Base-by-base conservation (phyloP, 2,329 filamentous ascomycete species). In the Ophiostoma sp. region DNA sequence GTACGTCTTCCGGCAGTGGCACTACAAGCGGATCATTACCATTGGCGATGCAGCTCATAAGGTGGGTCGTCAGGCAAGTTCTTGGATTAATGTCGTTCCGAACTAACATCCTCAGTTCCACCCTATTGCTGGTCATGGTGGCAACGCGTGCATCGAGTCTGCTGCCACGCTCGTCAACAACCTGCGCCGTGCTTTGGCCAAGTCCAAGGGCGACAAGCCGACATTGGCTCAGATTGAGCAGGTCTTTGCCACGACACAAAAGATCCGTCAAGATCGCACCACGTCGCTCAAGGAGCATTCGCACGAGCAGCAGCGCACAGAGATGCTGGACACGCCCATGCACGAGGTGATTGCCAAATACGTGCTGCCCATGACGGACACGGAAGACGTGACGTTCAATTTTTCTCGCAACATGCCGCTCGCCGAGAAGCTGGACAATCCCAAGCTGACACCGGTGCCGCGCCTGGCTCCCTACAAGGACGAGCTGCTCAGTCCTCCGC, bases 11-110 rank as follows among this genome's bases (percentile, higher is more conserved):
- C 76, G 80, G n/a, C 79, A 78, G 59, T 82, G 81, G 81, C 77
- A 78, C 70, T 80, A 78, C 69, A 70, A 77, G 8, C 76, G 80
- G 2, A 79, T 82, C 9, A 73, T 81, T 0, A 75, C 75, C 3
- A 74, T 82, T 0, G 81, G 81, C 3, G 81, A 82, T 57, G 76
- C 80, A 0, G 78, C 75, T 0, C 81, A 82, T 72, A 82, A 82
- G 78, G 79, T 80, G 74, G 2, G 19, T 19, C 19, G 1, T 12
- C 25, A 9, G 9, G 3, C 39, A 12, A 42, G 9, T 12, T 2
- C 2, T 12, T 12, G 3, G 3, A 12, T 42, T 42, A 7, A 9
- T 12, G 11, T 42, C 15, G 39, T 50, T n/a, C 17, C 1, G 15
- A 4, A n/a, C 45, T n/a, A 50, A 19, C 17, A n/a, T 3, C 12